phyloP scores from a whole-genome alignment of 345 rosid species.

The Lumnitzera racemosa region DNA sequence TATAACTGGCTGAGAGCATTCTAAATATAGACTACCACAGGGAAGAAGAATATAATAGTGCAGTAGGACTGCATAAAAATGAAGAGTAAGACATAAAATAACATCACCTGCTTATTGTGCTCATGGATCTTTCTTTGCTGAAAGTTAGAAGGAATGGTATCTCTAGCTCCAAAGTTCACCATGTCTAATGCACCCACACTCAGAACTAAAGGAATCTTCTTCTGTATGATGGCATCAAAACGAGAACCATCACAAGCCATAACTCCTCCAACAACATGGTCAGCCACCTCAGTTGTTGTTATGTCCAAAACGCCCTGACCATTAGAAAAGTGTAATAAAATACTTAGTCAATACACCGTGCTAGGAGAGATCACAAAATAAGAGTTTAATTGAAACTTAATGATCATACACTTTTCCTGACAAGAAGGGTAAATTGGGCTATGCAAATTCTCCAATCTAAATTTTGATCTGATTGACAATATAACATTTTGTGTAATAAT shows the following conservation, averaged over 20 bases:
- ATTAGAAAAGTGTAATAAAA: too few relatives aligned
- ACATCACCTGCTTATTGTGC: constrained; percentile 74
- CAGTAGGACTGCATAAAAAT: neutral
- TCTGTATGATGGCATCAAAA: constrained; percentile 64
- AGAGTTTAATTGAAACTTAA: too few relatives aligned
- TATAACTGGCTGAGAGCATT: too few relatives aligned
- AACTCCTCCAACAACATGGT: constrained; percentile 82
- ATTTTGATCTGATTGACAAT: too few relatives aligned
- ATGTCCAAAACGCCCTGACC: constrained; percentile 74
- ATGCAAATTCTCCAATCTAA: too few relatives aligned
- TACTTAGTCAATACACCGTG: too few relatives aligned
- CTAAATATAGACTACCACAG: neutral
- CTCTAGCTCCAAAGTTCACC: constrained; percentile 84
- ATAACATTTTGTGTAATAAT: too few relatives aligned
- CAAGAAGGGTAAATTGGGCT: too few relatives aligned
- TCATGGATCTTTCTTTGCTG: constrained; percentile 62
- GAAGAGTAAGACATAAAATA: neutral
- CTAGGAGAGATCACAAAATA: too few relatives aligned
- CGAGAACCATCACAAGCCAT: constrained; percentile 92
- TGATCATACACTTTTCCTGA: too few relatives aligned
- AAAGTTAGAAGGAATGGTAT: constrained; percentile 61
- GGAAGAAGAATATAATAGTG: neutral
- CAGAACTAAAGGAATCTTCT: constrained; percentile 75
- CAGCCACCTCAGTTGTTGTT: constrained; percentile 95
- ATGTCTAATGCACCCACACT: constrained; percentile 92